Base-by-base conservation (phyloP, 441 rosid genomes). In the Dalechampia spathulata region DNA sequence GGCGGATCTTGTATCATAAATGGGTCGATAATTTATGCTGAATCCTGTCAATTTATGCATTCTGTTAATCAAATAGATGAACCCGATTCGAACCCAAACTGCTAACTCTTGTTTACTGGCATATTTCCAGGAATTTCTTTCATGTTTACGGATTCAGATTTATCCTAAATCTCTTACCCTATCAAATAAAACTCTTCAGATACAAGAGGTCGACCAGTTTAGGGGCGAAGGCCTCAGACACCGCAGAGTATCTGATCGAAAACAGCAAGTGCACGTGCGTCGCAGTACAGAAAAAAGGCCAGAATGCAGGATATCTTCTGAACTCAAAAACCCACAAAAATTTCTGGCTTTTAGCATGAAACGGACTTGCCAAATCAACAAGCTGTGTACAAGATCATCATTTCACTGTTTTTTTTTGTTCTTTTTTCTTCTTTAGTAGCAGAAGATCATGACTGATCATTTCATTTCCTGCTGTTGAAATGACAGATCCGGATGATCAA, bases 271-370 rank as follows among this genome's bases (percentile, higher is more conserved):
- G 96, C 71, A 76, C 75, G 32, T 88, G 98, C 55, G 95, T 92
- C 47, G 96, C 71, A 7, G 98, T 92, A 14, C 91, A 79, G 50
- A 86, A 77, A 62, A 84, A 80, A 70, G 90, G 96, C 20, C 93
- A 82, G 55, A 91, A 80, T 54, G 89, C 78, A 53, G 95, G 98
- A 17, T 88, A 83, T 68, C 87, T 88, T 52, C 91, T 86, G 62
- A 92, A 88, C 62, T 78, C 91, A 34, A 92, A 83, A 77, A 83
- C 91, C 26, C 90, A 76, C 37, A 84, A 75, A 69, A 92, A 92
- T 62, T 88, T 86, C 75, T 92, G 98, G 95, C 93, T 88, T 15
- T 74, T 91, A 53, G 95, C 96, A 19, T 90, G 65, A n/a, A n/a
- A n/a, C n/a, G n/a, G n/a, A n/a, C n/a, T n/a, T n/a, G n/a, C n/a